Evolutionary conservation across 805 yeast genomes (phyloP), one percentile per base, ranked within the genome.

Genomic region (Vanderwaltozyma tropicalis): DNA sequence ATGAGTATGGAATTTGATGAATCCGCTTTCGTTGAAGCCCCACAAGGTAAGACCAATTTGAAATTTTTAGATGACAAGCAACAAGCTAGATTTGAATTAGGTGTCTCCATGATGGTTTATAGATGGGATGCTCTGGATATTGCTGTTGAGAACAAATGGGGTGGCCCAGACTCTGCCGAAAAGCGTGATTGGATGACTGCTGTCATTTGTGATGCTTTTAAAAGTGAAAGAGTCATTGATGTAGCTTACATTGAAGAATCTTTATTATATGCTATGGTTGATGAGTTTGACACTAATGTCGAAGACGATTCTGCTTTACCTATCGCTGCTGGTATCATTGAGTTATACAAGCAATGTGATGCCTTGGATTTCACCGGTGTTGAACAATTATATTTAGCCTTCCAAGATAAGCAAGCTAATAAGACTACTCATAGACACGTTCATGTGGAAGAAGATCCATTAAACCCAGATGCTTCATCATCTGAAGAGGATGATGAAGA

Each of bases 161-260:
- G 98, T 42, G 99, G 98, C 1, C 78, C 95, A 12, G 82, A 84
- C 26, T 80, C 94, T 12, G 75, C 71, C 0, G 96, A 84, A 28
- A 92, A 92, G 59, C 71, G 99, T 53, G 98, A 92, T 57, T 92
- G 98, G 98, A 71, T 89, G 45, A 75, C 84, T 4, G 94, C 85
- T 4, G 64, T 84, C 12, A 74, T 89, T 2, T 72, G 87, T 21
- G 96, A 86, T 26, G 67, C 87, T 37, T 92, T 89, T 53, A 67
- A 60, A 31, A 65, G 66, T 7, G 78, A 72, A 33, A 71, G 67
- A 35, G 69, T 73, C 4, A 83, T 89, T 5, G 97, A 87, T 49
- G 67, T 82, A 3, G 78, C 75, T 28, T 72, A 81, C 45, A 74
- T 92, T 20, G 96, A 92, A 61, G 95, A 83, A 53, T 75, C 94